Base-by-base conservation (phyloP, 352 stramenopile genomes). In the Globisporangium carolinianum region DNA sequence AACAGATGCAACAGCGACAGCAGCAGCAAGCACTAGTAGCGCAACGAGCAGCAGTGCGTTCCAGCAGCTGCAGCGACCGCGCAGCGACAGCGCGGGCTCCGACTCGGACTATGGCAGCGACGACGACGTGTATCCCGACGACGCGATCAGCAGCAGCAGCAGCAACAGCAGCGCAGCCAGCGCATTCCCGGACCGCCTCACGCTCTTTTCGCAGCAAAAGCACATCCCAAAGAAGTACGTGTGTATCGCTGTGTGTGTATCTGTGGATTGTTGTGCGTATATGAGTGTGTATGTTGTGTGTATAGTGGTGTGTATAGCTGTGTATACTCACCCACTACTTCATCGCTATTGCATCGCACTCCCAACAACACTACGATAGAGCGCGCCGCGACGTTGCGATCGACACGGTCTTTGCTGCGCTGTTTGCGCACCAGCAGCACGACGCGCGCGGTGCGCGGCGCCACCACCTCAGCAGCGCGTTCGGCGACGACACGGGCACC, bases 321-420 rank as follows among this genome's bases (percentile, higher is more conserved):
- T 32, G 24, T 32, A 32, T 32, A 32, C 24, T 32, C 24, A 32
- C 24, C 24, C 24, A 32, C 24, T 32, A 32, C 24, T 32, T 32
- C 24, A 32, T 32, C 24, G 24, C 24, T n/a, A 7, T 48, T 18
- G 5, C 45, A 49, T 32, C n/a, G 18, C 47, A 10, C 32, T 57
- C 12, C 9, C 12, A 50, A 47, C 32, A 52, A 32, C 24, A 32
- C 24, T 32, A 35, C 32, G 3, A 55, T 15, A 79, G 84, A 47
- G 84, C 86, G 32, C 90, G 81, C 42, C 80, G 84, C 17, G 84
- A 91, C 49, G 80, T 82, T 9, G 80, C 91, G 51, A 89, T 94
- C 54, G 79, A 94, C 57, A 91, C 79, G 46, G 80, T 94, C 37
- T 94, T 92, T 42, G 65, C 72, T 46, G 79, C 83, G 37, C 67